Conservation (phyloP, 169 alveolate genomes). For the Perkinsus olseni region DNA sequence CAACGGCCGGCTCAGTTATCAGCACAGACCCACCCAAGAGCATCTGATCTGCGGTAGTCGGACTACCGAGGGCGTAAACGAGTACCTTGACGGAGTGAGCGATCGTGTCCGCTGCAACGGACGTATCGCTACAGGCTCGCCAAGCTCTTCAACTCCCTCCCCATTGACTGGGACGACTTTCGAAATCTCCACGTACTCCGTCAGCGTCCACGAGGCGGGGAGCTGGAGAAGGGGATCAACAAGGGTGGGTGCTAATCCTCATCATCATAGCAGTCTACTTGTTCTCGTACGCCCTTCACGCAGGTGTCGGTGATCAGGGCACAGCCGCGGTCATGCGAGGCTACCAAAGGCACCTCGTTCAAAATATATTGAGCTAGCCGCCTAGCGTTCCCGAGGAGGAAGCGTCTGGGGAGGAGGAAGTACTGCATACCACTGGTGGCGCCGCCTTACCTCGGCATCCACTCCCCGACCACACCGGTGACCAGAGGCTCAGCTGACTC, state of each 20-base stretch:
- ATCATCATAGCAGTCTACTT: not conserved
- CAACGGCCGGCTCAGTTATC: not conserved
- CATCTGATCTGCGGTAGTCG: not conserved
- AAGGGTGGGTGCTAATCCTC: too few species aligned
- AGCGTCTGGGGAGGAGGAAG: not conserved
- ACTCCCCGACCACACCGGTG: not conserved
- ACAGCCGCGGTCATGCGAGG: not conserved
- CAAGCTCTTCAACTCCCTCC: too few species aligned
- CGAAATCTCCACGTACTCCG: not conserved
- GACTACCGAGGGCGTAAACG: too few species aligned
- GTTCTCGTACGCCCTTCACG: not conserved
- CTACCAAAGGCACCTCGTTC: not conserved
- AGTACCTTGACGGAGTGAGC: too few species aligned
- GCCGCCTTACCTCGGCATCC: not conserved
- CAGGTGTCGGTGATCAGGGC: not conserved
- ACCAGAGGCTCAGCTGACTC: not conserved
- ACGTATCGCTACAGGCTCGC: too few species aligned
- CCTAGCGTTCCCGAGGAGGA: not conserved
- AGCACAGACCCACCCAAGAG: not conserved
- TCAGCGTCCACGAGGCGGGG: not conserved
- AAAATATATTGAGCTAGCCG: not conserved
- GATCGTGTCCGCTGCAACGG: too few species aligned
- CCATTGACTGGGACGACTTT: too few species aligned
- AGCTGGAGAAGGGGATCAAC: not conserved
- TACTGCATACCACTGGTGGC: too few species aligned